Evolutionary conservation across 257 asterid genomes (phyloP), one percentile per base, ranked within the genome.

Genomic region (Eucommia ulmoides): DNA sequence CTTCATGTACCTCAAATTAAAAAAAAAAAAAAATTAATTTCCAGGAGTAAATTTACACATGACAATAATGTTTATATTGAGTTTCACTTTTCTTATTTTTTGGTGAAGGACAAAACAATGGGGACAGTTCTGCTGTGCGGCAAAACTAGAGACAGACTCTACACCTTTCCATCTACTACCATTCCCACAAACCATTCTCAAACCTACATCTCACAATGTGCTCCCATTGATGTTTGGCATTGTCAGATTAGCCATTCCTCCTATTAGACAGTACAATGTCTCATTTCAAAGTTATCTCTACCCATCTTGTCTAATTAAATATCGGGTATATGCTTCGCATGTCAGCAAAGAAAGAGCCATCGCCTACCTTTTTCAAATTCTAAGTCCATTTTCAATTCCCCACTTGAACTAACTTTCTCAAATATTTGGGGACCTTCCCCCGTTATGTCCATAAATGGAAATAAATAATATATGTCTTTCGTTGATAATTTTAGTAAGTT

Each of bases 341-440:
- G 54, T 24, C 41, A 50, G 25, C 41, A 50, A 50, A 22, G 38
- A 23, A 50, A 50, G 41, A 50, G 41, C 25, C 54, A 50, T 50
- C 35, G 41, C 19, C 41, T 50, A 23, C 54, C 41, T 8, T 50
- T 50, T 24, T 50, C 41, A 3, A 15, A 23, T 15, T 50, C 54
- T 12, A 3, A 50, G 20, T 50, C 41, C n/a, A 23, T 25, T 50
- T 23, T 3, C 41, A 19, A 50, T 50, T 50, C 41, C 15, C 3
- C 54, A 23, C 41, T 23, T 50, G 54, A 50, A n/a, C 19, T 50
- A 50, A 18, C 25, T 15, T 25, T 50, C 54, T 23, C 41, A 15
- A 53, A 44, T 22, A 23, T 60, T 42, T 60, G 53, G 59, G 65
- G 65, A n/a, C n/a, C 11, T 0, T 10, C 50, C 2, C 56, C 50